A percentile compares a stretch with the other conserved stretches of the same genome.
Evolutionary conservation across 805 yeast species (phyloP).

Genomic region (Candida orba): DNA sequence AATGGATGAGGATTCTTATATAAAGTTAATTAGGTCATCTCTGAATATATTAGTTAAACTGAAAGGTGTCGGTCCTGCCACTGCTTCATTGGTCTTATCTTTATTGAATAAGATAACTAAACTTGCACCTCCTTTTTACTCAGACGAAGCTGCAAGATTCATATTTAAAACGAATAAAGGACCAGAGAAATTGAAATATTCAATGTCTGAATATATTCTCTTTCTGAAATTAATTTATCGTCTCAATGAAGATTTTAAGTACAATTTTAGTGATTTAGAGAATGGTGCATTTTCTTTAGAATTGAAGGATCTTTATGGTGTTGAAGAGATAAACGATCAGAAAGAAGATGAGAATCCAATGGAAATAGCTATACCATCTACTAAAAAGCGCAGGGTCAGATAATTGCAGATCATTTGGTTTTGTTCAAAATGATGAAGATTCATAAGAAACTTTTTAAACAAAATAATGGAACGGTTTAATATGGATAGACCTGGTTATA

Average conservation of each 20-base stretch:
- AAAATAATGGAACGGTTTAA: background rate
- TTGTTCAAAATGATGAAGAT: slow-evolving; percentile 3
- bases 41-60: slow-evolving; percentile 7
- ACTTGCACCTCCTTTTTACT: slow-evolving; percentile 22
- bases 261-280: slow-evolving; percentile 15
- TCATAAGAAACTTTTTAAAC: background rate
- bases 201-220: slow-evolving; percentile 15
- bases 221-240: slow-evolving; percentile 11
- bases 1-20: slow-evolving; percentile 7
- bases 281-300: slow-evolving; percentile 20
- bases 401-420: background rate
- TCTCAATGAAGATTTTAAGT: slow-evolving; percentile 7
- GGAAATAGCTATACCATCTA: background rate
- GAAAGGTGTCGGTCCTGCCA: slow-evolving; percentile 25
- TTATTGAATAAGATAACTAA: slow-evolving; percentile 9
- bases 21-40: slow-evolving; percentile 7
- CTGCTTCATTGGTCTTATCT: slow-evolving; percentile 20
- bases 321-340: background rate
- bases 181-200: slow-evolving; percentile 16
- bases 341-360: background rate
- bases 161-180: slow-evolving; percentile 6
- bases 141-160: slow-evolving; percentile 20
- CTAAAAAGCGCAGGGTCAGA: background rate
- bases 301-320: background rate
- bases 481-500: slow-evolving; percentile 19